Conservation (phyloP, 108 stramenopile genomes). For the Cyclotella choctawhatcheeana region DNA sequence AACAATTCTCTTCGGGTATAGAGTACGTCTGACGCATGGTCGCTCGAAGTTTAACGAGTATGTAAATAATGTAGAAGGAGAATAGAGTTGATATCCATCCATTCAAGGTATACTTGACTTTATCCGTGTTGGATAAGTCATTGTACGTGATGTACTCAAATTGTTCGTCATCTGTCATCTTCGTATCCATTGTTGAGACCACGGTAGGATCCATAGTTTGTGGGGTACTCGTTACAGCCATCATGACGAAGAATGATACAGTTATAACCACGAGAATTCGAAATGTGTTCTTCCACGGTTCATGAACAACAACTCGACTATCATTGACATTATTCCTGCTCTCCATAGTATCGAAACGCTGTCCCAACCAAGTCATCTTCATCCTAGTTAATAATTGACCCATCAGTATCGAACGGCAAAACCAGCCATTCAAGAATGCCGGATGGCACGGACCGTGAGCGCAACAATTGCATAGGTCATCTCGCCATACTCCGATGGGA, state of each 20-base stretch:
- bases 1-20: constrained; percentile 49
- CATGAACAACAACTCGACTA: constrained; percentile 18
- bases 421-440: constrained; percentile 32
- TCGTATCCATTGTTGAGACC: no score
- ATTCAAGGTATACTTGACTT: constrained; percentile 26
- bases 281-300: constrained; percentile 39
- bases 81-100: constrained; percentile 11
- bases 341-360: not conserved
- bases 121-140: constrained; percentile 13
- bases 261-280: constrained; percentile 26
- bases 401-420: constrained; percentile 54
- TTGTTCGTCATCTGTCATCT: no score
- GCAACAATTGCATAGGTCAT: constrained; percentile 51
- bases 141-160: not conserved
- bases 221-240: not conserved
- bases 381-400: constrained; percentile 53
- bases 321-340: constrained; percentile 13
- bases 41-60: constrained; percentile 36
- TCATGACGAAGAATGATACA: constrained; percentile 11
- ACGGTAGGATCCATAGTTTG: no score
- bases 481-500: constrained; percentile 58
- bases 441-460: constrained; percentile 54
- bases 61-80: constrained; percentile 26
- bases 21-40: constrained; percentile 44
- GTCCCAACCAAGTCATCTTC: constrained; percentile 61